Percentiles rank a stretch among this genome's conserved stretches.
phyloP scores from a whole-genome alignment of 73 alveolate genomes.

The Tetrahymena thermophila region DNA sequence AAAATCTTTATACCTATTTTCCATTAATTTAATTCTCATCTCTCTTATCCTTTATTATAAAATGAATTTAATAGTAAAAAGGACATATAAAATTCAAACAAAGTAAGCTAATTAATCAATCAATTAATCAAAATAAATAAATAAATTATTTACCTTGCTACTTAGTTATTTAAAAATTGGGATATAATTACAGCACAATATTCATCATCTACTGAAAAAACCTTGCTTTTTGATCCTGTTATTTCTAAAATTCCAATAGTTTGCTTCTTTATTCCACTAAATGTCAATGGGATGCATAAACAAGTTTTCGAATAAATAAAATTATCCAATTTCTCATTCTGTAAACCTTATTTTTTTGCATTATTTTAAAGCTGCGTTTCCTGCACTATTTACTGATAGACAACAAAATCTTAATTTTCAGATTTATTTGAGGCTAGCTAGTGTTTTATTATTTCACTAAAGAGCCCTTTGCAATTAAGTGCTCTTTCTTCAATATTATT shows the following conservation, averaged over 20 bases:
- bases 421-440: background rate
- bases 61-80: background rate
- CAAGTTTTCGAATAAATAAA: background rate
- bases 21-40: background rate
- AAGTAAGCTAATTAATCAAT: too few species aligned
- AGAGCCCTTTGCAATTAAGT: background rate
- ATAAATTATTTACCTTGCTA: background rate
- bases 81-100: too few species aligned
- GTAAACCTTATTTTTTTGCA: background rate
- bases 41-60: background rate
- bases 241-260: background rate
- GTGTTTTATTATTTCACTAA: background rate
- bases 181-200: background rate
- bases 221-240: background rate
- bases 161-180: background rate
- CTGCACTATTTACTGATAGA: background rate
- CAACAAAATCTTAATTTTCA: background rate
- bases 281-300: background rate
- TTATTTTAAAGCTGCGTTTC: background rate
- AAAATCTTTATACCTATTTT: background rate
- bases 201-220: background rate
- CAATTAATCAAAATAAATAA: too few species aligned
- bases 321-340: background rate
- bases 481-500: background rate
- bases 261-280: background rate